These are phyloP conservation scores for Solanum commersonii DNA, from an alignment of 257 asterid genomes.

Conservation along the genomic window DNA sequence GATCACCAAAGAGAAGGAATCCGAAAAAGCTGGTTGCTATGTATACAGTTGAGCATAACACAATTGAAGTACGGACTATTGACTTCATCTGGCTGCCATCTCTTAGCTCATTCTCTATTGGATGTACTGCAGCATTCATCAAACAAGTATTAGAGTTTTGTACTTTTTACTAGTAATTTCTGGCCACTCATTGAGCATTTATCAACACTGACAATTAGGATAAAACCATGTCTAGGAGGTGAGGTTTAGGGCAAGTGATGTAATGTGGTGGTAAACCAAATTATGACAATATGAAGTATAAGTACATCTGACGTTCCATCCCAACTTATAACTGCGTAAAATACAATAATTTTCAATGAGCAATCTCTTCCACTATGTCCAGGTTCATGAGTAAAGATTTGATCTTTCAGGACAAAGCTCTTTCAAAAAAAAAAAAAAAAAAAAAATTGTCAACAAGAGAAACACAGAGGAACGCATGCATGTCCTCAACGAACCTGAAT, in stretches of 20 bases:
- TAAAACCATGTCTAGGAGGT: background rate
- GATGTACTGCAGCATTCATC: slow-evolving; percentile 47
- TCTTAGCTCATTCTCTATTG: slow-evolving; percentile 70
- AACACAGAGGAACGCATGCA: background rate
- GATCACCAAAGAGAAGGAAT: slow-evolving; percentile 67
- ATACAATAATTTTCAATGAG: background rate
- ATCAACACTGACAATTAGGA: background rate
- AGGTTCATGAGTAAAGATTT: background rate
- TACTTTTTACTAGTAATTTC: background rate
- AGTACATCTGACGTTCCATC: background rate
- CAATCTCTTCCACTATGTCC: background rate
- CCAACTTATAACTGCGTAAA: background rate
- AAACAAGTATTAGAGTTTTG: background rate
- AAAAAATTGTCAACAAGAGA: background rate
- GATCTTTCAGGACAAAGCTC: background rate
- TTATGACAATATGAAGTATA: background rate
- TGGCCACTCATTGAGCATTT: background rate
- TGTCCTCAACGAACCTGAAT: background rate
- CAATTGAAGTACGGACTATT: slow-evolving; percentile 62
- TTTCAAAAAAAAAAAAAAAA: background rate
- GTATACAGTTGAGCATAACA: slow-evolving; percentile 55
- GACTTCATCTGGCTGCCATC: slow-evolving; percentile 64
- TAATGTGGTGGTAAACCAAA: background rate
- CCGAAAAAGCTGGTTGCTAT: slow-evolving; percentile 75
- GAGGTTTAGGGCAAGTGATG: background rate